Base-by-base conservation (phyloP, 495 filamentous ascomycete species). In the Xylaria intraflava region DNA sequence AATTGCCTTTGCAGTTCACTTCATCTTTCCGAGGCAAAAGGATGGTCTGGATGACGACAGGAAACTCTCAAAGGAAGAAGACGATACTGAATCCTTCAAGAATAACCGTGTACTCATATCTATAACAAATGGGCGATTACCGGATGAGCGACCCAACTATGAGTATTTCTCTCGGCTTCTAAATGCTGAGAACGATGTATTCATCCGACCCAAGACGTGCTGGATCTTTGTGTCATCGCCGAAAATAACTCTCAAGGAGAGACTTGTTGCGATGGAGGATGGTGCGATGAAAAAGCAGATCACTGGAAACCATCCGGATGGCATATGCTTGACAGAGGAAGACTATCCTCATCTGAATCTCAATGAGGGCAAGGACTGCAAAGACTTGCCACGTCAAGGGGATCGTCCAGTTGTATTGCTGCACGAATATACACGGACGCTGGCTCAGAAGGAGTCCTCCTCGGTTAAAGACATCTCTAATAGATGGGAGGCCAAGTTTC, bases 31-130 rank as follows among this genome's bases (percentile, higher is more conserved):
- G 23, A 62, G 62, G 44, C 63, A 69, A 53, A 64, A 49, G 43
- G 55, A 64, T 30, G 53, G 46, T 2, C 60, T 57, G 33, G 60
- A 66, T 38, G 62, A 68, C 16, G 63, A 61, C 27, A 58, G 61
- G 35, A 67, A 65, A 30, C 30, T 51, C 11, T 41, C 61, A 14
- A 64, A 66, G 24, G 71, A 73, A 22, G 68, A 69, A 20, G 69
- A 72, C 22, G 70, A 75, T 47, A 67, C 64, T 6, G 71, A 72
- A 41, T 78, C 74, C 16, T 76, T 80, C 60, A 80, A 79, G 60
- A 69, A 77, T 46, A 73, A 80, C 56, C 65, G 74, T 9, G 74
- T 78, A 9, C 62, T 80, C 44, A 73, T 68, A 51, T 78, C 78
- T 12, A 65, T 80, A 49, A 69, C 75, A n/a, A 70, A 76, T 23